phyloP scores from a whole-genome alignment of 306 rosid genomes.

The Cucumis sativus region DNA sequence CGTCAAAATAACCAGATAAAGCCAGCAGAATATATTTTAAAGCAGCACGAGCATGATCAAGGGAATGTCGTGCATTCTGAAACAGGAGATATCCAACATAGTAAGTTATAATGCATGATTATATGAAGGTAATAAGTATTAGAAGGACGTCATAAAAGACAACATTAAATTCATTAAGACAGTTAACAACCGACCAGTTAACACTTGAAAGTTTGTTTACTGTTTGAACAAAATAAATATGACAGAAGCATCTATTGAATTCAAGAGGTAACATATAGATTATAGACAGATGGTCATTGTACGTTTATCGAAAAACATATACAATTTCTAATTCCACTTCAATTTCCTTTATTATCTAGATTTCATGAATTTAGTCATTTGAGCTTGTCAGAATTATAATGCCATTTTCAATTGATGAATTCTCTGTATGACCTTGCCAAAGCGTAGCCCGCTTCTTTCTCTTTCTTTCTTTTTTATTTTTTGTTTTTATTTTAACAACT shows the following conservation, averaged over 20 bases:
- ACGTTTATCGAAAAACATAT: not conserved
- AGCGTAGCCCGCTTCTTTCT: not conserved
- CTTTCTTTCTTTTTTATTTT: too few species aligned
- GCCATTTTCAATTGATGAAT: not conserved
- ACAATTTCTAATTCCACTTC: not conserved
- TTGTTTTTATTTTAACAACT: too few species aligned
- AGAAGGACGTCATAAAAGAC: not conserved
- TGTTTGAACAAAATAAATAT: not conserved
- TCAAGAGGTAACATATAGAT: not conserved
- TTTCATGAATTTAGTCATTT: not conserved
- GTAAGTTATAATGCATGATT: not conserved
- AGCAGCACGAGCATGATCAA: conserved; percentile 65
- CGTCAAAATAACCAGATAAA: conserved; percentile 83
- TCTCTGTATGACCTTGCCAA: not conserved
- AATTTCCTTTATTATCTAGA: not conserved
- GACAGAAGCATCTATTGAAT: not conserved
- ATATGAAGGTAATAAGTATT: not conserved
- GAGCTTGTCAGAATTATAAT: not conserved
- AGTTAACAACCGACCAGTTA: not conserved
- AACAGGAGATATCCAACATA: conserved; percentile 5
- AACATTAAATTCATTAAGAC: not conserved
- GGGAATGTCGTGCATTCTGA: conserved; percentile 53
- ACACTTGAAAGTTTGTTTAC: not conserved
- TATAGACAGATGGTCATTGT: not conserved
- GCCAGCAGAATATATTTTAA: conserved; percentile 81